Base-by-base conservation (phyloP, 1,139 yeast genomes). In the Magnusiomyces ingens region DNA sequence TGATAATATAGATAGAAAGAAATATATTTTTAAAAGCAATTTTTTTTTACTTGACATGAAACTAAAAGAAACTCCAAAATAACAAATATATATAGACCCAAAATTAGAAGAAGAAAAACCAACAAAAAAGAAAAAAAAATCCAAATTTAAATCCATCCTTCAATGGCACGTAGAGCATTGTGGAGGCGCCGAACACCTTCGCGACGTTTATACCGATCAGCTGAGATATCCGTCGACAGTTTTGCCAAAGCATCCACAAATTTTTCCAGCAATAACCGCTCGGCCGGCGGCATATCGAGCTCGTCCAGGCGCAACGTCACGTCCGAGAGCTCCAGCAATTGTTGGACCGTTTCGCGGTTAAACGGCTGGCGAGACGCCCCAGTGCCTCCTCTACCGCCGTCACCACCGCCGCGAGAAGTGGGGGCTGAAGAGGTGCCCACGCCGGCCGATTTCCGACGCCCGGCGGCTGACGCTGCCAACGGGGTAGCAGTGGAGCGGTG, bases 191-290 rank as follows among this genome's bases (percentile, higher is more conserved):
- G 76, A 44, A 88, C 77, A n/a, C 96, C 96, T 57, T 86, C 86
- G 29, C 84, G 84, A 58, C 86, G 82, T 62, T 94, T 78, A 38
- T 80, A 81, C 45, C 86, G 87, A 67, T 91, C 96, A 52, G 87
- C 69, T 53, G 88, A 84, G 87, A 91, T 90, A 66, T 90, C 96
- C 55, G 91, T 87, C 2, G 95, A 88, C 57, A 91, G 76, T 62
- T 94, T 76, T 21, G 94, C 84, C 55, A 91, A 73, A 1, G 95
- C 84, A 63, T 89, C 95, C 3, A 91, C 86, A 49, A 91, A 81
- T 68, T 88, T 84, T 65, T 90, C 96, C 51, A 91, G 75, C 52
- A 90, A 74, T 60, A 81, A 85, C 60, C 86, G 85, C 66, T 90
- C 96, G 58, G 84, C 84, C 0, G 78, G 71, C 2, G 94, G 91